Conservation (phyloP, 768 basidiomycete species). For the Paxillus rubicundulus region DNA sequence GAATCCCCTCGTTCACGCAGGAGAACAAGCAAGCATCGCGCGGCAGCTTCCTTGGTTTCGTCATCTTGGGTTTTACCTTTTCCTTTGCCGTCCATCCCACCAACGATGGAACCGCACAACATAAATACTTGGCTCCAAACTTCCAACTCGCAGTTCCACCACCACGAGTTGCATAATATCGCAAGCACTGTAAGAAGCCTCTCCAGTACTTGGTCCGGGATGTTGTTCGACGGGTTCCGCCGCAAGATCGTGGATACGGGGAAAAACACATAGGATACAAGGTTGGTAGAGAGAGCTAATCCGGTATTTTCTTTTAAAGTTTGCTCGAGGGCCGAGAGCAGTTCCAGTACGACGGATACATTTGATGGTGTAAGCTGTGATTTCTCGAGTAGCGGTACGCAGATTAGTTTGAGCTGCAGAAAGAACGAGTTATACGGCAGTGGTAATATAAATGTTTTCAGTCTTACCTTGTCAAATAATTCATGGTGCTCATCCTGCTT, state of each 20-base stretch:
- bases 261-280: conserved; percentile 84
- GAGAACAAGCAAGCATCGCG: conserved; percentile 61
- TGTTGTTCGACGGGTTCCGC: conserved; percentile 62
- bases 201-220: conserved; percentile 82
- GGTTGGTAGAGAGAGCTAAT: conserved; percentile 47
- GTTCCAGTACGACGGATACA: conserved; percentile 43
- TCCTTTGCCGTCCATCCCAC: conserved; percentile 64
- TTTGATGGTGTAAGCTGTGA: conserved; percentile 60
- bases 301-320: conserved; percentile 44
- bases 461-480: conserved; percentile 40
- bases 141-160: conserved; percentile 73
- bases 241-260: conserved; percentile 84
- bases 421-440: conserved; percentile 1
- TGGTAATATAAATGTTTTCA: neutral
- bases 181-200: conserved; percentile 59
- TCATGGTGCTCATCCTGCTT: conserved; percentile 22
- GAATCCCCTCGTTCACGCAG: conserved; percentile 49
- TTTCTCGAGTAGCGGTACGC: conserved; percentile 76
- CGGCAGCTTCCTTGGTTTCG: conserved; percentile 78
- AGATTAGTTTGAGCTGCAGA: conserved; percentile 59
- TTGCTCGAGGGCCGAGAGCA: conserved; percentile 54
- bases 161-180: conserved; percentile 70
- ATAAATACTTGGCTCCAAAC: conserved; percentile 87
- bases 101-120: conserved; percentile 63
- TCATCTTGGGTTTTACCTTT: conserved; percentile 70